Conservation (phyloP, 2,329 filamentous ascomycete species). For the Aspergillus melleus region DNA sequence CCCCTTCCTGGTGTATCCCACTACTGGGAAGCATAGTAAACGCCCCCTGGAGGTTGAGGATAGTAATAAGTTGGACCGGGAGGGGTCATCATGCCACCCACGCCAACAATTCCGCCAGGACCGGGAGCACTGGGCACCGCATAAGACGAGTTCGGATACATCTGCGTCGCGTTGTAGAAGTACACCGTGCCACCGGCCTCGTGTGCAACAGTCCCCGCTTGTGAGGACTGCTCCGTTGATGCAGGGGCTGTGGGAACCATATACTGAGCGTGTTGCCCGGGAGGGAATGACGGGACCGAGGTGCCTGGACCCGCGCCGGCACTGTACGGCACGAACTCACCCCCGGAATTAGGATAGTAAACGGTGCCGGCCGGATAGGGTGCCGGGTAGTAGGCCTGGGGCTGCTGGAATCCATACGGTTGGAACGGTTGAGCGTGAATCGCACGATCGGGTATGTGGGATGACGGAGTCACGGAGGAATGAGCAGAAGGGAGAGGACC, state of each 20-base stretch:
- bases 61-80: slow-evolving; percentile 55
- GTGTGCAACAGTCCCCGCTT: slow-evolving; percentile 67
- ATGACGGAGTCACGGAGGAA: slow-evolving; percentile 75
- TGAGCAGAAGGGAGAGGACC: slow-evolving; percentile 57
- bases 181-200: slow-evolving; percentile 96
- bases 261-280: slow-evolving; percentile 50
- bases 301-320: slow-evolving; percentile 48
- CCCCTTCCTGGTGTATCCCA: background rate
- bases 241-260: slow-evolving; percentile 29
- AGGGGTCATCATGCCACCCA: slow-evolving; percentile 77
- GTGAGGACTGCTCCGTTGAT: slow-evolving; percentile 43
- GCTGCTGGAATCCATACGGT: slow-evolving; percentile 64
- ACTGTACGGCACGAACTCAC: slow-evolving; percentile 45
- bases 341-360: slow-evolving; percentile 63
- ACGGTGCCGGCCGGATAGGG: slow-evolving; percentile 61
- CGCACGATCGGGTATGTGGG: slow-evolving; percentile 88
- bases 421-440: slow-evolving; percentile 91
- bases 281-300: slow-evolving; percentile 58
- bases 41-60: slow-evolving; percentile 56
- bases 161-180: slow-evolving; percentile 81
- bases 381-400: slow-evolving; percentile 59
- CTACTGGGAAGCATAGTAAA: slow-evolving; percentile 59
- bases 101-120: slow-evolving; percentile 60
- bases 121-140: slow-evolving; percentile 52
- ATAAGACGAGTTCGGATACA: slow-evolving; percentile 54